A percentile compares a stretch with the other conserved stretches of the same genome.
Conservation (phyloP, 1,139 yeast species). For the Candida buenavistaensis region DNA sequence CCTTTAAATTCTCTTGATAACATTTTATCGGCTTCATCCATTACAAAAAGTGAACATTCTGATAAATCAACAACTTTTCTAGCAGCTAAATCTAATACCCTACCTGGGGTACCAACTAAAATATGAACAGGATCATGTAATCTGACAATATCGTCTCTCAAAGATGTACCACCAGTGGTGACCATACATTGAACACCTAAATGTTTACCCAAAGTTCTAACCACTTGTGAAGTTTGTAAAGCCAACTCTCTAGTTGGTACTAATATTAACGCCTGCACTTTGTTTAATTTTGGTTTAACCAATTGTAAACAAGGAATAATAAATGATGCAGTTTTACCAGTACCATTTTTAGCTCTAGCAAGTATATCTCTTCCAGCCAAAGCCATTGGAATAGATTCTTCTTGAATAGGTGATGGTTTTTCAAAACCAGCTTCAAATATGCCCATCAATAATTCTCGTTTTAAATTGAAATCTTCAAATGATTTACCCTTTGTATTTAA, state of each 20-base stretch:
- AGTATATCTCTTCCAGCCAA: slow-evolving; percentile 93
- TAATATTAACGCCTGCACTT: slow-evolving; percentile 84
- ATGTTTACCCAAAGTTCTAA: slow-evolving; percentile 95
- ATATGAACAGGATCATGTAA: slow-evolving; percentile 90
- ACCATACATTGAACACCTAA: slow-evolving; percentile 94
- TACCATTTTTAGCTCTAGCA: slow-evolving; percentile 98
- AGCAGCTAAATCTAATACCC: slow-evolving; percentile 91
- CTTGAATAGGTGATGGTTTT: slow-evolving; percentile 97
- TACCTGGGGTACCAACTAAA: slow-evolving; percentile 93
- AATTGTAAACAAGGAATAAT: slow-evolving; percentile 84
- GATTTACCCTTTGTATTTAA: slow-evolving; percentile 86
- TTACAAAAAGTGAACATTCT: slow-evolving; percentile 84
- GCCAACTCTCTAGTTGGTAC: slow-evolving; percentile 96
- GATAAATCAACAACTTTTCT: slow-evolving; percentile 85
- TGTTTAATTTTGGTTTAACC: slow-evolving; percentile 77
- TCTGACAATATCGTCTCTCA: slow-evolving; percentile 92
- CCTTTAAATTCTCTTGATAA: slow-evolving; percentile 86
- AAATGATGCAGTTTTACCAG: slow-evolving; percentile 98
- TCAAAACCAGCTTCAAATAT: slow-evolving; percentile 99
- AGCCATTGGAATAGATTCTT: slow-evolving; percentile 95
- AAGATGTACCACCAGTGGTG: slow-evolving; percentile 96
- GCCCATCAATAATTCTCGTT: slow-evolving; percentile 95
- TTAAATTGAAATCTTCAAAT: slow-evolving; percentile 89
- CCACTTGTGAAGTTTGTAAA: slow-evolving; percentile 96
- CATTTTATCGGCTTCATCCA: slow-evolving; percentile 99